Conservation (phyloP, 2,329 filamentous ascomycete genomes). For the Botrytis squamosa region DNA sequence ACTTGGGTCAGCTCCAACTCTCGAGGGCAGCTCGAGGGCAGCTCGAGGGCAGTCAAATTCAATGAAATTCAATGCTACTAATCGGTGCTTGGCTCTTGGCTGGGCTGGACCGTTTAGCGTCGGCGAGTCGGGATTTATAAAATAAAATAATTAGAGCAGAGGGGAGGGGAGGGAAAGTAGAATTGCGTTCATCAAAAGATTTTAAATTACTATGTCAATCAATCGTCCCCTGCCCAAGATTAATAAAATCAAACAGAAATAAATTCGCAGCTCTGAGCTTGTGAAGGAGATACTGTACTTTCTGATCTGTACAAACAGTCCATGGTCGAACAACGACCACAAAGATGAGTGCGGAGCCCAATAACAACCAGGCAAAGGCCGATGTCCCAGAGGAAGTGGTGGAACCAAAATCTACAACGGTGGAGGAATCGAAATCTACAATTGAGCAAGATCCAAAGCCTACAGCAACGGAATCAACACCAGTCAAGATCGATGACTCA, state of each 20-base stretch:
- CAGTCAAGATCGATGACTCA: background rate
- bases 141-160: background rate
- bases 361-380: background rate
- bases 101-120: background rate
- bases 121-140: background rate
- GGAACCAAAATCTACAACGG: background rate
- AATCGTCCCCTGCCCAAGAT: background rate
- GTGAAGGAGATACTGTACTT: background rate
- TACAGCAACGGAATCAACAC: background rate
- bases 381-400: background rate
- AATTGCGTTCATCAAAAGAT: background rate
- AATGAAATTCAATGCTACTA: background rate
- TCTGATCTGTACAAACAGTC: background rate
- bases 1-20: background rate
- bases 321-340: background rate
- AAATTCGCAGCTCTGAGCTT: background rate
- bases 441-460: background rate
- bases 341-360: constrained; percentile 8
- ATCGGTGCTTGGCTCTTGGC: background rate
- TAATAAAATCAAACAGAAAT: background rate
- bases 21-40: background rate
- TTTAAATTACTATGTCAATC: background rate
- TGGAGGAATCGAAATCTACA: background rate
- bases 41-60: too few relatives aligned
- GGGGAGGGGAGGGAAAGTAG: background rate